Percentiles rank a stretch among this genome's conserved stretches.
phyloP scores from a whole-genome alignment of 23 red algal species.

The Gracilaria vermiculophylla region DNA sequence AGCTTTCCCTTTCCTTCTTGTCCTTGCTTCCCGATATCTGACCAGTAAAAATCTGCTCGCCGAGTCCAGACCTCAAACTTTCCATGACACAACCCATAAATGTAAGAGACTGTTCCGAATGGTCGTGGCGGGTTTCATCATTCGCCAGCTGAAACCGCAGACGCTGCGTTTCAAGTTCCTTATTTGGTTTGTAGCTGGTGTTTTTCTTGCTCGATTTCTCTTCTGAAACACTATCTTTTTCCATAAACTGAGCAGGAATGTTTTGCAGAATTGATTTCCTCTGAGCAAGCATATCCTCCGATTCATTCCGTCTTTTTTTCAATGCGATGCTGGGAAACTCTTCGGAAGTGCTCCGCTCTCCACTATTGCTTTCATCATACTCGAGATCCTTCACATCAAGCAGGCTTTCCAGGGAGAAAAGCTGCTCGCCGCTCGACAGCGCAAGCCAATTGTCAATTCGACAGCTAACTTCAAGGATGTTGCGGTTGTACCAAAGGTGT shows the following conservation, averaged over 20 bases:
- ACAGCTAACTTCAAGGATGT: conserved; percentile 38
- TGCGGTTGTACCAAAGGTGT: conserved; percentile 49
- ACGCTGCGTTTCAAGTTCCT: conserved; percentile 16
- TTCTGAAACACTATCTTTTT: background rate
- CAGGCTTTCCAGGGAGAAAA: background rate
- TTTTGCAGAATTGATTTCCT: background rate
- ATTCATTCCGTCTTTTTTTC: background rate
- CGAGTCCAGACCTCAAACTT: conserved; percentile 33
- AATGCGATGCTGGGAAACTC: background rate
- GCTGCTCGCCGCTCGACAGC: conserved; percentile 16
- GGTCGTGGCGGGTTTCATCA: background rate
- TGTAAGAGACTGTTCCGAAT: conserved; percentile 31
- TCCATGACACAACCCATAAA: conserved; percentile 65
- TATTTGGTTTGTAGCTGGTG: background rate
- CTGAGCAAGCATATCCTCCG: background rate
- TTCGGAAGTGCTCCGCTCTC: background rate
- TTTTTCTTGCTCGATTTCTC: background rate
- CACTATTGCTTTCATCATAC: background rate
- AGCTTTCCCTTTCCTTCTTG: background rate
- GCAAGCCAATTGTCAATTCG: conserved; percentile 60
- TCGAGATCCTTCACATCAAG: background rate
- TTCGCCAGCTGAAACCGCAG: conserved; percentile 43
- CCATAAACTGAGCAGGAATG: background rate
- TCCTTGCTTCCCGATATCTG: background rate
- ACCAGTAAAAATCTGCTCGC: background rate